These are phyloP conservation scores for Carpinus fangiana DNA, from an alignment of 306 rosid species.

Conservation along the genomic window DNA sequence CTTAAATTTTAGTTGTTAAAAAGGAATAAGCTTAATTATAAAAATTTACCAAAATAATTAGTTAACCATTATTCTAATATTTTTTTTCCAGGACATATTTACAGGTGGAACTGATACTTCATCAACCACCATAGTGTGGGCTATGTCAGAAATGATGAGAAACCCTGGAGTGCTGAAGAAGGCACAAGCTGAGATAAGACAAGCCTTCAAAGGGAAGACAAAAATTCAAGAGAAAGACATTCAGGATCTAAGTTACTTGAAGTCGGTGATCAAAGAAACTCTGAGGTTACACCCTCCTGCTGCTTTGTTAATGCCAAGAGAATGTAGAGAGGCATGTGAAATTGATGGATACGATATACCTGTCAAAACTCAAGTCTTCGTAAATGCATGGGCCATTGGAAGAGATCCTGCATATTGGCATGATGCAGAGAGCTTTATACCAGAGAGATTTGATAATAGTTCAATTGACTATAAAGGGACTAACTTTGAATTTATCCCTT, in stretches of 20 bases:
- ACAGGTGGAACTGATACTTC: no score
- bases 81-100: no score
- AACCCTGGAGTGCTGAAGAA: constrained; percentile 30
- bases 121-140: no score
- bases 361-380: constrained; percentile 26
- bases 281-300: constrained; percentile 41
- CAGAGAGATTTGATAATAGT: constrained; percentile 34
- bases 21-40: no score
- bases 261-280: constrained; percentile 35
- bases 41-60: no score
- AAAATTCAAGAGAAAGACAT: constrained; percentile 16
- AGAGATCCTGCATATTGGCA: constrained; percentile 37
- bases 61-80: no score
- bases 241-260: constrained; percentile 23
- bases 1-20: no score
- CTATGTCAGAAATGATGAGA: constrained; percentile 25
- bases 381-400: constrained; percentile 44
- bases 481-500: constrained; percentile 31
- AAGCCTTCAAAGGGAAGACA: constrained; percentile 19
- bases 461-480: constrained; percentile 19
- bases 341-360: constrained; percentile 35
- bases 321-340: constrained; percentile 28
- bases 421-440: constrained; percentile 36
- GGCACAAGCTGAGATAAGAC: constrained; percentile 33
- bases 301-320: constrained; percentile 43